Percentiles rank a stretch among this genome's conserved stretches.
phyloP scores from a whole-genome alignment of 768 basidiomycete genomes.

The Agaricus blazei region DNA sequence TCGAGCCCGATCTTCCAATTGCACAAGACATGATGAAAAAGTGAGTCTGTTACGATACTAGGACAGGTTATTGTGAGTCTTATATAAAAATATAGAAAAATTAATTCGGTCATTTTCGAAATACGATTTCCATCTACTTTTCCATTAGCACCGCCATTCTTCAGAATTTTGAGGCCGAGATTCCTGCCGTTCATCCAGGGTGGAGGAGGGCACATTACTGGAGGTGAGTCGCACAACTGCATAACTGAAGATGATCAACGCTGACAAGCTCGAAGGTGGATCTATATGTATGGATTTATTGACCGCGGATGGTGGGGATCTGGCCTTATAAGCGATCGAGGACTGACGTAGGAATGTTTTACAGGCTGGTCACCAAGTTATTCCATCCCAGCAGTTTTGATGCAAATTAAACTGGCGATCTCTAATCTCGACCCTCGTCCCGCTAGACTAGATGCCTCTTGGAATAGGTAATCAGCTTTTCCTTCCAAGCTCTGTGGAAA shows the following conservation, averaged over 20 bases:
- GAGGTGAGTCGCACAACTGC: conserved; percentile 27
- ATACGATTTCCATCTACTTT: conserved; percentile 63
- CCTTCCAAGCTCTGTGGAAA: not conserved
- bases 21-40: conserved; percentile 51
- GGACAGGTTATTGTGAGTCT: not conserved
- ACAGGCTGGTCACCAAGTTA: conserved; percentile 67
- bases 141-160: conserved; percentile 70
- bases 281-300: conserved; percentile 75
- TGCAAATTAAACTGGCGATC: conserved; percentile 68
- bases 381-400: conserved; percentile 45
- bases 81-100: conserved; percentile 26
- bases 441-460: conserved; percentile 46
- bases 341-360: not conserved
- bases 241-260: not conserved
- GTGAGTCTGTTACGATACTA: conserved; percentile 23
- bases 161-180: conserved; percentile 68
- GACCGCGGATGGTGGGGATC: conserved; percentile 49
- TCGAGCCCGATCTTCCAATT: conserved; percentile 56
- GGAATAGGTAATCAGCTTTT: conserved; percentile 35
- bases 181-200: conserved; percentile 68
- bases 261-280: conserved; percentile 38
- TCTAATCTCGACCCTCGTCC: conserved; percentile 63
- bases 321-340: not conserved
- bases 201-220: conserved; percentile 67
- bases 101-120: conserved; percentile 69